phyloP scores from a whole-genome alignment of 345 rosid species.

The Gossypium longicalyx region DNA sequence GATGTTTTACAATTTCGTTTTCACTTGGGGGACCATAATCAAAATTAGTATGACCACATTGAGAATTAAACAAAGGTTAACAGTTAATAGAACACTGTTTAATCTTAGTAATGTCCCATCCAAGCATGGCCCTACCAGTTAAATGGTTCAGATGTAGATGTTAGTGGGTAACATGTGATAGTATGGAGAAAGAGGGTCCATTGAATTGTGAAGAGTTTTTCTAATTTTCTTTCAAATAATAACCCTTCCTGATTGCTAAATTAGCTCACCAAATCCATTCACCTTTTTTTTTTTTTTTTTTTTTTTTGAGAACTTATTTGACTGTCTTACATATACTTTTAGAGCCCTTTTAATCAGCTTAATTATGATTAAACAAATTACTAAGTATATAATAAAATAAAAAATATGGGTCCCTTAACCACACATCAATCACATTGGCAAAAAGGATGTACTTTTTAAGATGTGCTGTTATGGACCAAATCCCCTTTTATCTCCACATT shows the following conservation, averaged over 20 bases:
- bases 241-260: not conserved
- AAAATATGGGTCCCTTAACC: not conserved
- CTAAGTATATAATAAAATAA: not conserved
- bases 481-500: not conserved
- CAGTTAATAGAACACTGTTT: slow-evolving; percentile 10
- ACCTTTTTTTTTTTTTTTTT: too few relatives aligned
- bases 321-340: not conserved
- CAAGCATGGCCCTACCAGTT: slow-evolving; percentile 38
- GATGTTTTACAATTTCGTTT: slow-evolving; percentile 18
- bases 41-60: not conserved
- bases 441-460: not conserved
- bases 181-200: slow-evolving; percentile 37
- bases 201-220: not conserved
- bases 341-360: not conserved
- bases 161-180: slow-evolving; percentile 54
- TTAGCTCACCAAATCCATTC: slow-evolving; percentile 9
- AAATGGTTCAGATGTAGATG: slow-evolving; percentile 40
- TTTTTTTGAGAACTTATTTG: not conserved
- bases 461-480: not conserved
- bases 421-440: slow-evolving; percentile 15
- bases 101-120: slow-evolving; percentile 35
- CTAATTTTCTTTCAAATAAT: not conserved
- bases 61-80: not conserved
- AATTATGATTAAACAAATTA: slow-evolving; percentile 5
- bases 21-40: slow-evolving; percentile 6